These are phyloP conservation scores for Daldinia sp. DNA, from an alignment of 2,329 filamentous ascomycete genomes.

Conservation along the genomic window DNA sequence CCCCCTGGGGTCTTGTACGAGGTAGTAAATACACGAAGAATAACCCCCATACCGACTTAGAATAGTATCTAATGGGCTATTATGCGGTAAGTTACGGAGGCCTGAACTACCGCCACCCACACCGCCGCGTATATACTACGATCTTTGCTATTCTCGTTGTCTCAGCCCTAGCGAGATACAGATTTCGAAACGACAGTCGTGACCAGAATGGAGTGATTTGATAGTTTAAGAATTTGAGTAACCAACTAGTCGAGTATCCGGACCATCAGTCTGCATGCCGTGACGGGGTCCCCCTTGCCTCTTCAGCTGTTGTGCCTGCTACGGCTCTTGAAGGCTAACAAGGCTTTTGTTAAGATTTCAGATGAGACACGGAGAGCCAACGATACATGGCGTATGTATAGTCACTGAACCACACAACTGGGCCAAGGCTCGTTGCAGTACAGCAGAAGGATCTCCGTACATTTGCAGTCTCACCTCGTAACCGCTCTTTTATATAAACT, in stretches of 20 bases:
- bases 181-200: constrained; percentile 8
- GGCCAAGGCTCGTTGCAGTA: not conserved
- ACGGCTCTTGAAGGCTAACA: not conserved
- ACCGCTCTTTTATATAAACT: not conserved
- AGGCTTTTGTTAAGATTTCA: not conserved
- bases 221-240: constrained; percentile 13
- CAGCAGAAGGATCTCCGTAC: not conserved
- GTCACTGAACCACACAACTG: not conserved
- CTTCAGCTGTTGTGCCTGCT: not conserved
- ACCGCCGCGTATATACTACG: not conserved
- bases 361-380: not conserved
- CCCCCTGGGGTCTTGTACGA: too few relatives aligned
- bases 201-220: constrained; percentile 1
- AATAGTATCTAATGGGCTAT: not conserved
- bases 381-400: not conserved
- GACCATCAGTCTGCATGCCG: not conserved
- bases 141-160: constrained; percentile 1
- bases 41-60: not conserved
- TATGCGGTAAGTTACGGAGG: not conserved
- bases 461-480: not conserved
- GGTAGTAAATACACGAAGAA: not conserved
- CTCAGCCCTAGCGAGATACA: constrained; percentile 20
- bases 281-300: constrained; percentile 15
- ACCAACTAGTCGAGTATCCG: constrained; percentile 9
- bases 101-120: not conserved